Evolutionary conservation across 371 early-diverging fungal genomes (phyloP), one percentile per base, ranked within the genome.

Genomic region (Haplosporangium sp.): DNA sequence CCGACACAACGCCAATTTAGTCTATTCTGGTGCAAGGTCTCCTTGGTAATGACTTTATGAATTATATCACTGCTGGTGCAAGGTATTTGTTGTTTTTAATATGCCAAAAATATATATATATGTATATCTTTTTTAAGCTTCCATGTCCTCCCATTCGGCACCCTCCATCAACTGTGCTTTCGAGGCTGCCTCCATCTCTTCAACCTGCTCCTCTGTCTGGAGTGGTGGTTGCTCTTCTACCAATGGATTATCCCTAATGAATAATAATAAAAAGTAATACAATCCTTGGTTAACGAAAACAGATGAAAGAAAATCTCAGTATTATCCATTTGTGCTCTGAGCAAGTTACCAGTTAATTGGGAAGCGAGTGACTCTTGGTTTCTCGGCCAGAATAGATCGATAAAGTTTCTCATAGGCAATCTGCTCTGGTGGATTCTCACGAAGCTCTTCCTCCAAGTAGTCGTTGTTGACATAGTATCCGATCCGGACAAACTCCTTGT

Each of bases 401-500:
- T 91, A 89, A 34, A 98, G 77, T 72, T 92, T 92, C 13, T 91
- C 92, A 50, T 94, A 84, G 20, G 86, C 83, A 9, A 92, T 88
- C 52, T 86, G 82, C 67, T 84, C 89, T 65, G 93, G 94, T 57
- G 93, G 94, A 60, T 87, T 86, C 65, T 88, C 87, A 71, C 86
- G 83, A 62, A 94, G 73, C 64, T 85, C 89, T 77, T 92, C 92
- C 63, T 96, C 95, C n/a, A 78, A 63, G 82, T 97, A 96, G 70
- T 96, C 95, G 84, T 95, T 97, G 85, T 98, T 95, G 61, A 97
- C 96, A 74, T 96, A 96, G 86, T 97, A 99, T 15, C 98, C 98
- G 66, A 98, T 95, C 69, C 97, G 92, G 52, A 97, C 94, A 87
- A 98, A 99, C 85, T 97, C 97, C 72, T 92, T 90, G 48, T 91